Percentiles rank a stretch among this genome's conserved stretches.
Evolutionary conservation across 164 flowering plant genomes (phyloP).

Genomic region (Umbilicus rupestris): DNA sequence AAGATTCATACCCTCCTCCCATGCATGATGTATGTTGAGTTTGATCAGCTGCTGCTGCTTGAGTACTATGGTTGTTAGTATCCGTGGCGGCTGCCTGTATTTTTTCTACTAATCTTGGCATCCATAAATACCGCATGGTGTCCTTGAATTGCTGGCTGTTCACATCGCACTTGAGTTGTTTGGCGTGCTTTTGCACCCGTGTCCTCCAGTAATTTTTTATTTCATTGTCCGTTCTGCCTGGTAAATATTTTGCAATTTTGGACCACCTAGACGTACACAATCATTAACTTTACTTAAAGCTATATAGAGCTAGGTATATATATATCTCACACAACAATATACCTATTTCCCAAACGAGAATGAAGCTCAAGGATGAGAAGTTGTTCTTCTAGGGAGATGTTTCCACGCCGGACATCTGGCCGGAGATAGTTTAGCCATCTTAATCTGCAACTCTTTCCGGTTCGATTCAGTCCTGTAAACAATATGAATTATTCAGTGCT

Average conservation of each 20-base stretch:
- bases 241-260: slow-evolving; percentile 39
- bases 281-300: too few species aligned
- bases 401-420: slow-evolving; percentile 70
- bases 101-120: slow-evolving; percentile 59
- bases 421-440: slow-evolving; percentile 79
- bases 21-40: slow-evolving; percentile 4
- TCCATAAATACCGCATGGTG: slow-evolving; percentile 49
- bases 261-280: slow-evolving; percentile 60
- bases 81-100: slow-evolving; percentile 46
- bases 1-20: neutral
- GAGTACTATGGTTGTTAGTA: slow-evolving; percentile 7
- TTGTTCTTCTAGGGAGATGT: slow-evolving; percentile 64
- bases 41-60: neutral
- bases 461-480: slow-evolving; percentile 51
- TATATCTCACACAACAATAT: too few species aligned
- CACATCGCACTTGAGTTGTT: slow-evolving; percentile 60
- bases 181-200: slow-evolving; percentile 61
- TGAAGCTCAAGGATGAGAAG: slow-evolving; percentile 70
- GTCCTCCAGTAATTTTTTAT: slow-evolving; percentile 64
- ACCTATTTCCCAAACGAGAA: slow-evolving; percentile 60
- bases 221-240: slow-evolving; percentile 46
- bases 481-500: neutral
- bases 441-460: slow-evolving; percentile 57
- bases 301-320: too few species aligned
- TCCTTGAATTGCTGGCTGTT: slow-evolving; percentile 67